Base-by-base conservation (phyloP, 2,329 filamentous ascomycete genomes). In the Hypoxylon sp. region DNA sequence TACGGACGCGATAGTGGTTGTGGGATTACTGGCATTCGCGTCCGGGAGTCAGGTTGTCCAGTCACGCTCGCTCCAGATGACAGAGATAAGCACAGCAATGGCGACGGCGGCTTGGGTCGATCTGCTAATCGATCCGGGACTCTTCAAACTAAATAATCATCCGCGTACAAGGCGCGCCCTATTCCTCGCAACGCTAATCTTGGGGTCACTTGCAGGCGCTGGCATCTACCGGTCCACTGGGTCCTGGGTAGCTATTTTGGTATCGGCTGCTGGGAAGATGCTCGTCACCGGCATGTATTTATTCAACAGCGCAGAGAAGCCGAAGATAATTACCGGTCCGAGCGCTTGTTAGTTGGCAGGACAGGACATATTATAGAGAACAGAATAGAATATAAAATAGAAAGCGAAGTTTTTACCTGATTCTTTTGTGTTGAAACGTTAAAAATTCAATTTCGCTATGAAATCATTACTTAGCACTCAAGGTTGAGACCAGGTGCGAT, bases 41-140 rank as follows among this genome's bases (percentile, higher is more conserved):
- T 82, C 86, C 0, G 87, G 88, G 0, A 85, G 82, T 51, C 88
- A 90, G 74, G 87, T 90, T 0, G 87, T 88, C 2, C 83, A 87
- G 78, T 83, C 83, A 2, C 80, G 87, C 23, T 82, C 83, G 41
- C 74, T 90, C 60, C 78, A 81, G 49, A 84, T 89, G 78, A 85
- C 85, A 0, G 88, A 90, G 75, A 89, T 90, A 72, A 88, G 82
- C 63, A 90, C 88, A 0, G 87, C 88, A 25, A 90, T 90, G 87
- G 87, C 87, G 0, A 90, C 88, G 4, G 87, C 88, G 0, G 87
- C 88, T 1, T 90, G 86, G 82, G 80, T 90, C 1, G 87, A 90
- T 72, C 73, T 89, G 60, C 75, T 88, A 56, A 85, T 89, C 59
- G 88, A 90, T 73, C 80, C 81, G 30, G 79, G 79, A 5, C 76